phyloP scores from a whole-genome alignment of 2,329 filamentous ascomycete genomes.

The Venturia pyrina region DNA sequence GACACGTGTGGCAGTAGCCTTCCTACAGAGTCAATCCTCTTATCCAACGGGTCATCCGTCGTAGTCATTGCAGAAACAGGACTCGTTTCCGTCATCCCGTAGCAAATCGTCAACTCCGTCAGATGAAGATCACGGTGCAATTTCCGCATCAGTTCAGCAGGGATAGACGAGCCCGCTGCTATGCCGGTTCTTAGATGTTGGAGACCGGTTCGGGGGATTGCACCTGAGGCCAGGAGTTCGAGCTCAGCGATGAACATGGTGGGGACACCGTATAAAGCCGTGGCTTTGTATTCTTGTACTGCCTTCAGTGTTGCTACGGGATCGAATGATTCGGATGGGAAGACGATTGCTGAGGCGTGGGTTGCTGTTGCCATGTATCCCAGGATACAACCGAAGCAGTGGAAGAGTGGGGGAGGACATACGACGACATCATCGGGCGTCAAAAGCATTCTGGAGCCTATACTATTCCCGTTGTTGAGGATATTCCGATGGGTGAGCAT shows the following conservation, averaged over 20 bases:
- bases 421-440: conserved; percentile 58
- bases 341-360: conserved; percentile 69
- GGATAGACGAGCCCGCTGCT: conserved; percentile 77
- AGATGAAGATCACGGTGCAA: conserved; percentile 67
- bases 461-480: conserved; percentile 81
- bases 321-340: conserved; percentile 81
- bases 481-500: conserved; percentile 80
- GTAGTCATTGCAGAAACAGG: conserved; percentile 70
- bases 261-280: conserved; percentile 75
- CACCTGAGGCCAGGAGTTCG: conserved; percentile 55
- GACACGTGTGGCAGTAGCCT: conserved; percentile 71
- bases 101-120: conserved; percentile 80
- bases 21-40: conserved; percentile 68
- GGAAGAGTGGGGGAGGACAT: conserved; percentile 49
- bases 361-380: conserved; percentile 96
- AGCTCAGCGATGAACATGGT: conserved; percentile 93
- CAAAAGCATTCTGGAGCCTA: conserved; percentile 77
- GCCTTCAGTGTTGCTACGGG: conserved; percentile 58
- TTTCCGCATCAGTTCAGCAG: conserved; percentile 67
- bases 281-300: conserved; percentile 53
- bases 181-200: conserved; percentile 75
- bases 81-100: conserved; percentile 89
- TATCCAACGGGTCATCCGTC: conserved; percentile 62
- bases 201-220: conserved; percentile 40
- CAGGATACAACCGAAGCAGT: conserved; percentile 81